phyloP scores from a whole-genome alignment of 1,284 basidiomycete species.

The Pterulicium gracile region DNA sequence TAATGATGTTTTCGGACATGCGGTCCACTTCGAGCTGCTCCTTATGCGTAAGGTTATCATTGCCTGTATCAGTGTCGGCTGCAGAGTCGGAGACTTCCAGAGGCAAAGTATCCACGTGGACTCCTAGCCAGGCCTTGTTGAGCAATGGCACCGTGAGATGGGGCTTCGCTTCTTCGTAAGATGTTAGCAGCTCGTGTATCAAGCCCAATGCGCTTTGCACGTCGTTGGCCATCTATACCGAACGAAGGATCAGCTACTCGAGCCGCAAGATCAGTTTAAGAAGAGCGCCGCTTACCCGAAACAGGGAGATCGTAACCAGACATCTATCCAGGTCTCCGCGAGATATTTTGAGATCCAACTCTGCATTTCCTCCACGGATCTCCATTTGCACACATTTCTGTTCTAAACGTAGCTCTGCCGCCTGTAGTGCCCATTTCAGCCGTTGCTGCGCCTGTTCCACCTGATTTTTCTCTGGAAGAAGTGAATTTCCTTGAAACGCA shows the following conservation, averaged over 20 bases:
- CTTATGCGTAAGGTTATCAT: too few species aligned
- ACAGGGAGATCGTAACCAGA: slow-evolving; percentile 30
- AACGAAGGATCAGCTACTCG: slow-evolving; percentile 1
- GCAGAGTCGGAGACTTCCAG: neutral
- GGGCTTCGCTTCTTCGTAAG: slow-evolving; percentile 23
- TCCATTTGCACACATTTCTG: slow-evolving; percentile 23
- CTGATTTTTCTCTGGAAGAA: slow-evolving; percentile 17
- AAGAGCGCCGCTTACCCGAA: slow-evolving; percentile 24
- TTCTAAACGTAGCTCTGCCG: slow-evolving; percentile 22
- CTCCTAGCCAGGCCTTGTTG: neutral
- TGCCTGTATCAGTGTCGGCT: too few species aligned
- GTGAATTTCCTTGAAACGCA: slow-evolving; percentile 7
- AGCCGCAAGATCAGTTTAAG: neutral
- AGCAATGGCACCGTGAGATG: slow-evolving; percentile 18
- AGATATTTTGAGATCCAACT: slow-evolving; percentile 17
- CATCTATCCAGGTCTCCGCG: slow-evolving; percentile 25
- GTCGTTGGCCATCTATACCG: slow-evolving; percentile 33
- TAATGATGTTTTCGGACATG: slow-evolving; percentile 6
- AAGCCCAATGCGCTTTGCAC: slow-evolving; percentile 25
- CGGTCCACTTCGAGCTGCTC: neutral
- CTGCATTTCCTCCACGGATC: slow-evolving; percentile 16
- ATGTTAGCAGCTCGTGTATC: slow-evolving; percentile 21
- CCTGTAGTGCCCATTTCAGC: slow-evolving; percentile 20
- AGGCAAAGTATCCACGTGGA: neutral
- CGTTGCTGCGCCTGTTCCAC: slow-evolving; percentile 18